Percentiles rank a stretch among this genome's conserved stretches.
Evolutionary conservation across 2,329 filamentous ascomycete genomes (phyloP).

Genomic region (Xylariaceae sp.): DNA sequence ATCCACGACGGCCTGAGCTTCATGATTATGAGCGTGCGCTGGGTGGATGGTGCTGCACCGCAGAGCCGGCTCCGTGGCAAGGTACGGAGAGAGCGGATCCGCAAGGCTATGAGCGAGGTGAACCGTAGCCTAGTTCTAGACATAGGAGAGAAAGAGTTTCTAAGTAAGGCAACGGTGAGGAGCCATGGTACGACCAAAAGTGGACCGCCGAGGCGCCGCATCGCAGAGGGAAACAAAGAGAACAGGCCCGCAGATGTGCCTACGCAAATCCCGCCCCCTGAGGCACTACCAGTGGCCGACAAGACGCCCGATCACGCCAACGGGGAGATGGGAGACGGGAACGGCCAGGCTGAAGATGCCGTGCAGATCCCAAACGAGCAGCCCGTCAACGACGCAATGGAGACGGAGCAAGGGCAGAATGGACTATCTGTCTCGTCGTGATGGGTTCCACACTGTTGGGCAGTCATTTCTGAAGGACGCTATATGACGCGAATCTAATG

Average conservation of each 20-base stretch:
- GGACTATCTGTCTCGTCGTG: background rate
- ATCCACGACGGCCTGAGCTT: conserved; percentile 85
- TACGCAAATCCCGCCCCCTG: background rate
- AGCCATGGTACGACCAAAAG: conserved; percentile 29
- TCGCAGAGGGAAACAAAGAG: conserved; percentile 43
- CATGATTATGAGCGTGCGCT: conserved; percentile 75
- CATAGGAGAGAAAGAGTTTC: conserved; percentile 27
- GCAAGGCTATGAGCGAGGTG: conserved; percentile 52
- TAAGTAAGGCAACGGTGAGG: conserved; percentile 23
- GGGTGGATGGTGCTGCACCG: conserved; percentile 70
- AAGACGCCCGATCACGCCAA: background rate
- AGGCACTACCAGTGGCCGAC: background rate
- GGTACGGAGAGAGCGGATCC: conserved; percentile 53
- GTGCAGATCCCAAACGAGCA: conserved; percentile 7
- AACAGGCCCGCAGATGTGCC: conserved; percentile 34
- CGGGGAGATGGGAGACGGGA: background rate
- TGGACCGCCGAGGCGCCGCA: conserved; percentile 24
- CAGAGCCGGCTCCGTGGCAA: conserved; percentile 54
- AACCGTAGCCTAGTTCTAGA: conserved; percentile 38
- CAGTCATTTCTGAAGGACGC: background rate
- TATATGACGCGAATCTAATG: background rate
- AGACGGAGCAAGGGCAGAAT: background rate
- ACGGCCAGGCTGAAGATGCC: conserved; percentile 8
- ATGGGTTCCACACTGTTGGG: background rate
- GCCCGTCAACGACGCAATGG: background rate